A percentile compares a stretch with the other conserved stretches of the same genome.
Conservation (phyloP, 306 rosid species). For the Mucuna pruriens region DNA sequence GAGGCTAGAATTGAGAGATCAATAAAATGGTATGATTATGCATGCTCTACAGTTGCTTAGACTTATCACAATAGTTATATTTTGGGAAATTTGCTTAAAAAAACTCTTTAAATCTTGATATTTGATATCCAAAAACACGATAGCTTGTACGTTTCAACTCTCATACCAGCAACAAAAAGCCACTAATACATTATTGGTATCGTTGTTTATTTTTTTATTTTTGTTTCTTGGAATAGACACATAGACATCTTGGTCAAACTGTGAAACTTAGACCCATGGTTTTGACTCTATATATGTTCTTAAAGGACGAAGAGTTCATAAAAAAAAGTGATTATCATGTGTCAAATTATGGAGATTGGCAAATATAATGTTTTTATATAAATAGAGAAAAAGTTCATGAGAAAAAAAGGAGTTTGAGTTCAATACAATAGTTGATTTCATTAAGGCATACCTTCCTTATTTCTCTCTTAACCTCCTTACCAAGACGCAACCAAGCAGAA, state of each 20-base stretch:
- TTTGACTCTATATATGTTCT: background rate
- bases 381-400: background rate
- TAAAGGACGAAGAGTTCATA: background rate
- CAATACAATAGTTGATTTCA: conserved; percentile 19
- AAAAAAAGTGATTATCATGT: background rate
- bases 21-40: background rate
- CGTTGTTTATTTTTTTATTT: background rate
- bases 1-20: background rate
- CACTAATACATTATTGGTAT: background rate
- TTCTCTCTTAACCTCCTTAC: conserved; percentile 48
- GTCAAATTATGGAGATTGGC: background rate
- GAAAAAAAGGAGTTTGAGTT: background rate
- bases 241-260: background rate
- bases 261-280: background rate
- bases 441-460: conserved; percentile 43
- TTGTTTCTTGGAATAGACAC: background rate
- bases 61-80: background rate
- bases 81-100: too few relatives aligned
- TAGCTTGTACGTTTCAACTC: too few relatives aligned
- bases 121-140: too few relatives aligned
- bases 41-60: background rate
- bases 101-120: too few relatives aligned
- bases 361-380: background rate
- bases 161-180: background rate
- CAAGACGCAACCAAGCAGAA: conserved; percentile 62